Evolutionary conservation across 345 rosid species (phyloP), one percentile per base, ranked within the genome.

Genomic region (Acer campestre): DNA sequence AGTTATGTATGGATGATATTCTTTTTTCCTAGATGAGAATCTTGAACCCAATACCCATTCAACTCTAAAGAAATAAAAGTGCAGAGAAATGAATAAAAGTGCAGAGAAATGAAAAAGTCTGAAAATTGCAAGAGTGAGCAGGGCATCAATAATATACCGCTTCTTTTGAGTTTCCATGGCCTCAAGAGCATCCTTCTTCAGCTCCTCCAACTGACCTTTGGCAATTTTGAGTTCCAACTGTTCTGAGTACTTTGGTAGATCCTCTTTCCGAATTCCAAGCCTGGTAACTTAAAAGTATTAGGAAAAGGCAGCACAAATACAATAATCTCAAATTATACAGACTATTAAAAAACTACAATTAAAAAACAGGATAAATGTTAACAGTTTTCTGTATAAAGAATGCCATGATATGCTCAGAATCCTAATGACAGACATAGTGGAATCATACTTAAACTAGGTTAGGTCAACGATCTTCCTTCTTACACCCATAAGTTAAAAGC

Each of bases 91-190:
- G 0, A 31, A 20, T 40, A 40, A 18, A 6, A 31, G 27, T 2
- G 7, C 14, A 27, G 56, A n/a, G n/a, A n/a, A n/a, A n/a, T n/a
- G n/a, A n/a, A n/a, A n/a, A n/a, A n/a, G n/a, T n/a, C n/a, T n/a
- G n/a, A n/a, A n/a, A n/a, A n/a, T n/a, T n/a, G n/a, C n/a, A n/a
- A n/a, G n/a, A 44, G 44, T 14, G 25, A 70, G 11, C 31, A 75
- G 2, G 18, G 12, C 25, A 13, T 10, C 42, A 64, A 71, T 10
- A 53, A 48, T 70, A 66, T 81, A 94, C 99, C 92, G 88, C 87
- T 97, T 97, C 89, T 85, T 89, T 83, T 94, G 98, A 68, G 98
- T 83, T 82, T 93, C 98, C 98, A 97, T 94, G 27, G 93, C 98
- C 81, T 97, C 99, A 68, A 89, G 51, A 58, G 98, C 97, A 73